phyloP scores from a whole-genome alignment of 2,329 filamentous ascomycete genomes.

The Monosporascus sp. region DNA sequence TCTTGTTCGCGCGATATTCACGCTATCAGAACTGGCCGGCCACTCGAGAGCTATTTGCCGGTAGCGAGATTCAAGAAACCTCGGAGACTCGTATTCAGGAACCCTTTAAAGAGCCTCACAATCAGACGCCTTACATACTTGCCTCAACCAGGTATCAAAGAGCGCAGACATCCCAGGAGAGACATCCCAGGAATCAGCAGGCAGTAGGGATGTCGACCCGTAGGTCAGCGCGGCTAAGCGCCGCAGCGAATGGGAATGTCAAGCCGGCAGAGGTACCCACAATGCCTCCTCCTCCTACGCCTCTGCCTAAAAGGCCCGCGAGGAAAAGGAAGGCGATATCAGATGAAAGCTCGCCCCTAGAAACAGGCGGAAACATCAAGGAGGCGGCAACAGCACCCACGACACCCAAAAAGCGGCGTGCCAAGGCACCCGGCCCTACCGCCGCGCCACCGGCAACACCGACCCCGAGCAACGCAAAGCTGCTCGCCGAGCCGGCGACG shows the following conservation, averaged over 20 bases:
- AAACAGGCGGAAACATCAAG: too few species aligned
- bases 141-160: background rate
- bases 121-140: background rate
- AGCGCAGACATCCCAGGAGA: background rate
- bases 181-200: background rate
- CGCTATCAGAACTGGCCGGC: too few species aligned
- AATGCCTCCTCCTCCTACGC: slow-evolving; percentile 15
- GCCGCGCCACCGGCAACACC: slow-evolving; percentile 38
- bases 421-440: slow-evolving; percentile 14
- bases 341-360: too few species aligned
- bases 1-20: too few species aligned
- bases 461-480: slow-evolving; percentile 38
- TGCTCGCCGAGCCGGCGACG: slow-evolving; percentile 32
- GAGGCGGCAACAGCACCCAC: slow-evolving; percentile 16
- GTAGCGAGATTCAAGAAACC: background rate
- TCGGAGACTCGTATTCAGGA: background rate
- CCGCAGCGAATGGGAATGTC: slow-evolving; percentile 16
- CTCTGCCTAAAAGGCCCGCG: slow-evolving; percentile 29
- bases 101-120: background rate
- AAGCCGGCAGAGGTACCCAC: slow-evolving; percentile 11
- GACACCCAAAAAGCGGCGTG: slow-evolving; percentile 25
- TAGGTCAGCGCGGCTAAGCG: slow-evolving; percentile 24
- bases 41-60: background rate
- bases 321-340: slow-evolving; percentile 13
- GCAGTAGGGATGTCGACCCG: slow-evolving; percentile 25